These are phyloP conservation scores for Pyrenula massariospora DNA, from an alignment of 495 filamentous ascomycete genomes.

Conservation along the genomic window DNA sequence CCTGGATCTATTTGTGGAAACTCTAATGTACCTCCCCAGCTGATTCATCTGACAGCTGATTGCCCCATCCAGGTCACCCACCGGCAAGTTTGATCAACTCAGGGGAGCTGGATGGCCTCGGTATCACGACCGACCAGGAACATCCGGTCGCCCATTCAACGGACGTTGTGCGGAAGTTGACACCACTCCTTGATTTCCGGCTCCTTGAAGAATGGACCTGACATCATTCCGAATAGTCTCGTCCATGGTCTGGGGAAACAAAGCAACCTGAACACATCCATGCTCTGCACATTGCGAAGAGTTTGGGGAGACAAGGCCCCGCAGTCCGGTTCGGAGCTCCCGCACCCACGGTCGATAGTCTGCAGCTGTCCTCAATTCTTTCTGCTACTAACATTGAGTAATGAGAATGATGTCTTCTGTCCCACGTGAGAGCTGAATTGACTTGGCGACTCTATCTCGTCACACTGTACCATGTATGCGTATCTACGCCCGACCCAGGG, in stretches of 20 bases:
- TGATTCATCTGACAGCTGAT: neutral
- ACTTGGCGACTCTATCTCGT: neutral
- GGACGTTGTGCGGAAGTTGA: neutral
- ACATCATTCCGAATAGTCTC: neutral
- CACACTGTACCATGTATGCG: too few species aligned
- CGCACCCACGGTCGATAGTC: neutral
- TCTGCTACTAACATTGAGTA: neutral
- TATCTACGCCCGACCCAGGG: neutral
- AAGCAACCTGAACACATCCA: too few species aligned
- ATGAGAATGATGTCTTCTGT: too few species aligned
- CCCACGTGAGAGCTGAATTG: neutral
- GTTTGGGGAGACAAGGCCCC: too few species aligned
- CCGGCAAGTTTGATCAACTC: neutral
- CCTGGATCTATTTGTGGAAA: neutral
- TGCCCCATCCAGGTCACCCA: neutral
- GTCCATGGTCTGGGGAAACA: too few species aligned
- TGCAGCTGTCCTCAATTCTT: neutral
- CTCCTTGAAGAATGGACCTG: neutral
- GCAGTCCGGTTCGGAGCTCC: neutral
- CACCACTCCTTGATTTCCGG: neutral
- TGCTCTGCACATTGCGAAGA: too few species aligned
- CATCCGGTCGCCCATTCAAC: too few species aligned
- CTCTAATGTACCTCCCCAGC: neutral
- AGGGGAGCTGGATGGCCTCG: too few species aligned
- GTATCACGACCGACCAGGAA: too few species aligned